Evolutionary conservation across 2,329 filamentous ascomycete species (phyloP), one percentile per base, ranked within the genome.

Genomic region (Calonectria leucothoes): DNA sequence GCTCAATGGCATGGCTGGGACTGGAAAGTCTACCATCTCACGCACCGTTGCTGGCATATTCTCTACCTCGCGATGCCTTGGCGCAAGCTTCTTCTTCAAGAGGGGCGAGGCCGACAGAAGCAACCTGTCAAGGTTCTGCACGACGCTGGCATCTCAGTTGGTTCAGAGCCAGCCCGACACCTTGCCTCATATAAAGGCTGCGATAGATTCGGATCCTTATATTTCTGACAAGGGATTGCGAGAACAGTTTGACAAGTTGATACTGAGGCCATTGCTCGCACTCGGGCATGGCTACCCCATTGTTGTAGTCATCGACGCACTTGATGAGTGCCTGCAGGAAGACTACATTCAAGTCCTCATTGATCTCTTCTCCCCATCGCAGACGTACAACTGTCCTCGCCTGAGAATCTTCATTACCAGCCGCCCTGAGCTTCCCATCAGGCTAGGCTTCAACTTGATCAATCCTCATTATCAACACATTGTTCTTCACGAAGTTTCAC

Each of bases 391-490:
- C 73, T 82, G 69, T 48, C 81, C 17, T 51, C 57, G 51, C 15
- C 55, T 86, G n/a, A 82, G 79, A 65, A 67, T 85, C 6, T 86
- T 87, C 59, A 33, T 88, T 3, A 87, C 86, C 0, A 87, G 85
- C 25, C 3, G 86, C 39, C 86, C 86, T 0, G 83, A 87, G 48
- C 59, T 85, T 14, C 82, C 82, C 0, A 81, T 86, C 48, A 82
- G 83, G 1, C 74, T 84, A 23, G 81, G 83, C 0, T 87, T n/a
- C n/a, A n/a, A n/a, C n/a, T 88, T 63, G 72, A 70, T 0, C 12
- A 77, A 23, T 77, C 84, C 10, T n/a, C 23, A 14, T 74, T 74
- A 75, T 31, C 70, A 74, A 42, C 25, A 78, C 61, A 1, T 81
- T 83, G 74, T 82, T 11, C 82, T 88, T 3, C 84, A 88, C 25